Base-by-base conservation (phyloP, 257 asterid species). In the Fraxinus americana region DNA sequence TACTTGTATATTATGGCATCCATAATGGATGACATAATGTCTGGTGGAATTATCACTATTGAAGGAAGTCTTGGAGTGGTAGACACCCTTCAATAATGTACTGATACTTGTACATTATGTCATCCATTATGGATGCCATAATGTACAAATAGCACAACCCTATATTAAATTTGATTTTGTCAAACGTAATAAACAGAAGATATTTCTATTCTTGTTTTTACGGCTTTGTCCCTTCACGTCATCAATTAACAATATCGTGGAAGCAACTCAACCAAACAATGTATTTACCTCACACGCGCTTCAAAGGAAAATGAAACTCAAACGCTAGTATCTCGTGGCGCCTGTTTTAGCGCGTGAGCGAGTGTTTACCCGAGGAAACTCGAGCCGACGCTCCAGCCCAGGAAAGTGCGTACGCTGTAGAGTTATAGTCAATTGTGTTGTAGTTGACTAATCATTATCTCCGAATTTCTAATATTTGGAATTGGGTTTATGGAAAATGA, bases 371-470 rank as follows among this genome's bases (percentile, higher is more conserved):
- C 50, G 4, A 25, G 5, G 65, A 27, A 23, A 9, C 34, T 14
- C 21, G 30, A 8, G 23, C 13, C 7, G 36, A 8, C 0, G 23
- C 67, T 72, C 36, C 84, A 79, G 84, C 39, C 79, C 78, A 41
- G 57, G 63, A 85, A 83, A 81, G 30, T 80, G 85, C 92, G 75
- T 79, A 79, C 83, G 78, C n/a, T 25, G 12, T 80, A 12, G 65
- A 65, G 68, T 19, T n/a, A 65, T 41, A 85, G 81, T 81, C 81
- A 79, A 81, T 82, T 30, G 8, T 77, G 43, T 35, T 75, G 71
- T 76, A 82, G 68, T 85, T 89, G 91, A 89, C 91, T 73, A 71
- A 79, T 88, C 80, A n/a, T 29, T 7, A 8, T 38, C 67, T 11
- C 50, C 50, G 11, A 10, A 10, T 11, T 2, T 63, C 7, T 10